These are phyloP conservation scores for Albifimbria verrucaria DNA, from an alignment of 2,329 filamentous ascomycete species.

Conservation along the genomic window DNA sequence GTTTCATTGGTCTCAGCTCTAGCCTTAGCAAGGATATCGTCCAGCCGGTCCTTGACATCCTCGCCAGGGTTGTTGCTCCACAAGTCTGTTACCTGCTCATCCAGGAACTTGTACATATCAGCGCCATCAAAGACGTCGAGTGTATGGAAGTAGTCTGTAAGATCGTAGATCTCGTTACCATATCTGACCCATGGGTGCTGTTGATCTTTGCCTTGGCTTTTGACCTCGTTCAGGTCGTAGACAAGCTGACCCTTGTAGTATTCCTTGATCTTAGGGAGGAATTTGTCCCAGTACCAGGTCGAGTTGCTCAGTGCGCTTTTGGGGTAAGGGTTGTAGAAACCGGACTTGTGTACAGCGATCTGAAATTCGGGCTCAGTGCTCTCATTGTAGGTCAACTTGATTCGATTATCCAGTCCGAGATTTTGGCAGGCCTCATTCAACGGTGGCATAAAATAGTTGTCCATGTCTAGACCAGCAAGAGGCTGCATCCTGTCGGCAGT, in stretches of 20 bases:
- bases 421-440: constrained; percentile 71
- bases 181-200: constrained; percentile 79
- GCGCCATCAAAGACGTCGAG: constrained; percentile 54
- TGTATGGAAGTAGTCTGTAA: constrained; percentile 90
- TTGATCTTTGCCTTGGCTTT: constrained; percentile 61
- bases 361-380: constrained; percentile 47
- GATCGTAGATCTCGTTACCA: constrained; percentile 74
- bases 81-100: constrained; percentile 61
- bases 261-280: constrained; percentile 75
- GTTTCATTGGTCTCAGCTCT: constrained; percentile 50
- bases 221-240: constrained; percentile 57
- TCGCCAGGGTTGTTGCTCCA: constrained; percentile 74
- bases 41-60: constrained; percentile 69
- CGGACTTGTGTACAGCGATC: constrained; percentile 67
- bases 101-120: constrained; percentile 67
- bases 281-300: constrained; percentile 74
- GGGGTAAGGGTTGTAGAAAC: constrained; percentile 53
- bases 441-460: constrained; percentile 82
- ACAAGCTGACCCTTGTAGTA: constrained; percentile 89
- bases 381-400: constrained; percentile 61
- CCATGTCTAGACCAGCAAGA: constrained; percentile 74
- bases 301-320: constrained; percentile 56
- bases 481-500: constrained; percentile 65
- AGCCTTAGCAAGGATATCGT: constrained; percentile 46
- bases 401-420: constrained; percentile 54